A percentile compares a stretch with the other conserved stretches of the same genome.
phyloP scores from a whole-genome alignment of 352 stramenopile species.

The Pythium volutum region DNA sequence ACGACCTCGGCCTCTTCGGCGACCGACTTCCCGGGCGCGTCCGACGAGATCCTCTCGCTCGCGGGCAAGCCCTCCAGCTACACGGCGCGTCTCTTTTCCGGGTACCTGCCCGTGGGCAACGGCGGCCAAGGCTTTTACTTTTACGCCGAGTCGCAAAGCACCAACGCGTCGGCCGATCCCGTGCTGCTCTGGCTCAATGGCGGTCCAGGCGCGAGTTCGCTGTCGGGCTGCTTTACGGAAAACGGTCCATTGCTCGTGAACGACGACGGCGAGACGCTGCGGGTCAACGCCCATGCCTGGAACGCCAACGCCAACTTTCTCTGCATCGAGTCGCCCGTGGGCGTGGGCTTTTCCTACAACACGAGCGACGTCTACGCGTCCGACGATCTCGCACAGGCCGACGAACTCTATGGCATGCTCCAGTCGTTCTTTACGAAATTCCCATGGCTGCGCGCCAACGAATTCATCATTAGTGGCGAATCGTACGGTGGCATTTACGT shows the following conservation, averaged over 20 bases:
- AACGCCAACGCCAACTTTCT: conserved; percentile 55
- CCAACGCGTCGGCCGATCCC: conserved; percentile 33
- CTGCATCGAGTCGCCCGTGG: conserved; percentile 61
- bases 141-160: conserved; percentile 58
- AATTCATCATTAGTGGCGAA: conserved; percentile 81
- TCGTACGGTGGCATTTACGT: conserved; percentile 83
- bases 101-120: conserved; percentile 51
- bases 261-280: conserved; percentile 40
- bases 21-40: conserved; percentile 31
- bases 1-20: background rate
- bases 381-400: conserved; percentile 67
- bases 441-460: conserved; percentile 66
- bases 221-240: conserved; percentile 62
- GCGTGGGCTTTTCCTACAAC: conserved; percentile 70
- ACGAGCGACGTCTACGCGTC: conserved; percentile 57
- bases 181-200: conserved; percentile 73
- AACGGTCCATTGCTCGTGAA: conserved; percentile 71
- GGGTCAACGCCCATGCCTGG: conserved; percentile 52
- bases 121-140: conserved; percentile 70
- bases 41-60: conserved; percentile 47
- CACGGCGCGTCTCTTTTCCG: conserved; percentile 48
- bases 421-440: conserved; percentile 89
- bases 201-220: conserved; percentile 53
- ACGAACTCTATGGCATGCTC: conserved; percentile 74
- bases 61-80: conserved; percentile 49